These are phyloP conservation scores for Stachybotrys chartarum DNA, from an alignment of 2,329 filamentous ascomycete genomes.

Conservation along the genomic window DNA sequence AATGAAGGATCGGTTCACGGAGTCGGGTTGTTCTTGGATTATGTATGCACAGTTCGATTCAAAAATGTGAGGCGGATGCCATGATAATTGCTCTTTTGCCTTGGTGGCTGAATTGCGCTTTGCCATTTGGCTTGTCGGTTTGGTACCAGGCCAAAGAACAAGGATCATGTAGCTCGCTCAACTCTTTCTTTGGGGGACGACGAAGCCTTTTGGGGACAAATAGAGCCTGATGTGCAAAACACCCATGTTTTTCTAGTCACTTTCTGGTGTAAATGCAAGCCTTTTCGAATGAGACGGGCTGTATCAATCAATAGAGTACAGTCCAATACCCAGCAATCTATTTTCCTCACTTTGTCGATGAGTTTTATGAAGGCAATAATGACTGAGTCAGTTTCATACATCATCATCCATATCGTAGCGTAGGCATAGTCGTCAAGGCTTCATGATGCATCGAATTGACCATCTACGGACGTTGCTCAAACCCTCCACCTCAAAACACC, in stretches of 20 bases:
- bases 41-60: slow-evolving; percentile 12
- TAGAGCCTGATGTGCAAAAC: not conserved
- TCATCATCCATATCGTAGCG: too few species aligned
- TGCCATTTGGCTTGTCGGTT: too few species aligned
- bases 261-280: not conserved
- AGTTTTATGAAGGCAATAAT: slow-evolving; percentile 1
- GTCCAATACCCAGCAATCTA: not conserved
- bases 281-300: not conserved
- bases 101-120: not conserved
- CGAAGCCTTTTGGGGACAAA: not conserved
- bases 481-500: too few species aligned
- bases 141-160: too few species aligned
- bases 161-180: not conserved
- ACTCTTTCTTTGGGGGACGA: not conserved
- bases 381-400: slow-evolving; percentile 1
- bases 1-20: not conserved
- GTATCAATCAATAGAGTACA: not conserved
- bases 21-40: not conserved
- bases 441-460: too few species aligned
- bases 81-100: not conserved
- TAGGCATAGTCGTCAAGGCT: too few species aligned
- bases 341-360: not conserved
- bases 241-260: not conserved
- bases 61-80: not conserved
- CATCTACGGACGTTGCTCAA: too few species aligned